Evolutionary conservation across 495 filamentous ascomycete species (phyloP), one percentile per base, ranked within the genome.

Genomic region (Parathielavia hyrcaniae): DNA sequence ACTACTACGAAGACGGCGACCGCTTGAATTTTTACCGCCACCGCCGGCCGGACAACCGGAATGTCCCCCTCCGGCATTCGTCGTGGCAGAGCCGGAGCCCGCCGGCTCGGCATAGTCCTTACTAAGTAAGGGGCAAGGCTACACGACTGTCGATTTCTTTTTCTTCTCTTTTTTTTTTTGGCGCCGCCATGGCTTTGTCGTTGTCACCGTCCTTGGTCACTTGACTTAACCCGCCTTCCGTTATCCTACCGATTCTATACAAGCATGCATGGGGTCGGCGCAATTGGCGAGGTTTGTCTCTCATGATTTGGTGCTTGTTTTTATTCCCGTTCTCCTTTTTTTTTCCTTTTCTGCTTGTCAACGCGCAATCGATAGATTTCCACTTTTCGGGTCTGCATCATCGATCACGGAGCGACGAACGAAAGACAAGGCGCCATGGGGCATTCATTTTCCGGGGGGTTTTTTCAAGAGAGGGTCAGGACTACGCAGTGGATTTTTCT

Each of bases 1-100:
- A 63, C 47, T 69, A 66, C 39, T 71, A 71, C 43, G 67, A 69
- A 7, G 68, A 68, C 34, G 64, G 61, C 53, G 69, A 71, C 49
- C 67, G 69, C 5, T 62, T 71, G 8, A 70, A 68, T 56, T 71
- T 71, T 39, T 59, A 67, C 34, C 65, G 69, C 43, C 69, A 71
- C 48, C 67, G 69, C 39, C 59, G 65, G 19, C 57, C 67, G 12
- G 64, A 61, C 16, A 67, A 69, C 35, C 57, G 67, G 23, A 52
- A 55, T 13, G 62, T 57, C 14, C 58, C 68, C 8, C 38, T 62
- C 39, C 63, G 68, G 20, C 68, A 66, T 52, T 59, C 64, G 13
- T 58, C 62, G 19, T 70, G 68, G 68, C 68, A 67, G 47, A 66
- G 49, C 59, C 63, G 67, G 46, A 70, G 68, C 59, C 68, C 68